phyloP scores from a whole-genome alignment of 805 yeast genomes.

The Kodamaea kaohsiungensis region DNA sequence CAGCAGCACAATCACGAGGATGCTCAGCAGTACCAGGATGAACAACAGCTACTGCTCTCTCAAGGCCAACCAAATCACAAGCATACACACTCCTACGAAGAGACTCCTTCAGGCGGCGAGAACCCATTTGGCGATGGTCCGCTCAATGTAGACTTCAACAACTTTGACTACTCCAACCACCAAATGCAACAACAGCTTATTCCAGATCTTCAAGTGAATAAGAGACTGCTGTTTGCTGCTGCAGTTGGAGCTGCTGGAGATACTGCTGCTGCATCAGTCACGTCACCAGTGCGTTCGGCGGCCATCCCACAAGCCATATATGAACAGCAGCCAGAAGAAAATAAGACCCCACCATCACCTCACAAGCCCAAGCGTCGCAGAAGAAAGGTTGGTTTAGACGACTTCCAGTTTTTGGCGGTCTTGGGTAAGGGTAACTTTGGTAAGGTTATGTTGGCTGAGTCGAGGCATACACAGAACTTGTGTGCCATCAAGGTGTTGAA shows the following conservation, averaged over 20 bases:
- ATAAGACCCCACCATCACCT: constrained; percentile 2
- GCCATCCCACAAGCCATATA: constrained; percentile 7
- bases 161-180: constrained; percentile 30
- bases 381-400: constrained; percentile 87
- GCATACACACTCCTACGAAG: constrained; percentile 12
- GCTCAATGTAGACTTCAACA: constrained; percentile 14
- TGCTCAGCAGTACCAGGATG: constrained; percentile 17
- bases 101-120: constrained; percentile 5
- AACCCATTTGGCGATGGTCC: constrained; percentile 9
- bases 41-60: constrained; percentile 7
- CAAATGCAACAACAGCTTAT: constrained; percentile 18
- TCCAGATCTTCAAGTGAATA: constrained; percentile 10
- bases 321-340: not conserved
- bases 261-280: constrained; percentile 12
- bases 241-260: constrained; percentile 2
- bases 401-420: constrained; percentile 90
- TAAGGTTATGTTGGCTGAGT: constrained; percentile 95
- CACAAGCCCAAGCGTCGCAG: constrained; percentile 42
- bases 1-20: constrained; percentile 17
- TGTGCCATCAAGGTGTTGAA: constrained; percentile 97
- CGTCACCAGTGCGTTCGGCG: constrained; percentile 16
- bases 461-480: constrained; percentile 73
- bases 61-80: constrained; percentile 2
- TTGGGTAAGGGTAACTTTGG: constrained; percentile 99
- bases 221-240: constrained; percentile 1